A percentile compares a stretch with the other conserved stretches of the same genome.
Conservation (phyloP, 2,329 filamentous ascomycete genomes). For the Stemphylium vesicarium region DNA sequence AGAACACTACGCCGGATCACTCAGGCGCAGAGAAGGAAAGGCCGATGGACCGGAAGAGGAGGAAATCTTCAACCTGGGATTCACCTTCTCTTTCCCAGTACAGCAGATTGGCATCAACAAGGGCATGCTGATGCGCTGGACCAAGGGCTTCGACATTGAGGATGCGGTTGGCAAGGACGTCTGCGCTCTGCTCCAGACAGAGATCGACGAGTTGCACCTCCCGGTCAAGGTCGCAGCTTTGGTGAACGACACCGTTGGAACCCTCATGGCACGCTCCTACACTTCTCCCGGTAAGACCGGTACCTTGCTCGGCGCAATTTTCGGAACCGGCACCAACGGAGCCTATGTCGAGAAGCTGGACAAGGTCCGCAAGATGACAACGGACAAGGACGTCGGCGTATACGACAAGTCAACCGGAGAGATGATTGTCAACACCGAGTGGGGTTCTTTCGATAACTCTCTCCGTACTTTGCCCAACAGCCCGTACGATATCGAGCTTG, state of each 20-base stretch:
- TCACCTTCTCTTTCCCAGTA: conserved; percentile 98
- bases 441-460: conserved; percentile 97
- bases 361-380: conserved; percentile 78
- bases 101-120: conserved; percentile 95
- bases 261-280: conserved; percentile 96
- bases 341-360: conserved; percentile 92
- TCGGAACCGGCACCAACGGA: conserved; percentile 96
- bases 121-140: conserved; percentile 93
- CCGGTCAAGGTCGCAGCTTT: conserved; percentile 94
- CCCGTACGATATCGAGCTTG: conserved; percentile 78
- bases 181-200: conserved; percentile 83
- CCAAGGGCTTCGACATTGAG: conserved; percentile 97
- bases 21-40: conserved; percentile 68
- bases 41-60: conserved; percentile 67
- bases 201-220: conserved; percentile 84
- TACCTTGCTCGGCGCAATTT: conserved; percentile 93
- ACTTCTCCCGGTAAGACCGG: conserved; percentile 86
- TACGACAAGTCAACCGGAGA: conserved; percentile 83
- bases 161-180: conserved; percentile 95
- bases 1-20: conserved; percentile 79
- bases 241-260: conserved; percentile 97
- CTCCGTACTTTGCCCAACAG: conserved; percentile 88
- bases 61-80: conserved; percentile 90
- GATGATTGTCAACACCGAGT: conserved; percentile 98
- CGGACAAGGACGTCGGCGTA: conserved; percentile 55